Conservation (phyloP, 495 filamentous ascomycete genomes). For the Evernia prunastri region DNA sequence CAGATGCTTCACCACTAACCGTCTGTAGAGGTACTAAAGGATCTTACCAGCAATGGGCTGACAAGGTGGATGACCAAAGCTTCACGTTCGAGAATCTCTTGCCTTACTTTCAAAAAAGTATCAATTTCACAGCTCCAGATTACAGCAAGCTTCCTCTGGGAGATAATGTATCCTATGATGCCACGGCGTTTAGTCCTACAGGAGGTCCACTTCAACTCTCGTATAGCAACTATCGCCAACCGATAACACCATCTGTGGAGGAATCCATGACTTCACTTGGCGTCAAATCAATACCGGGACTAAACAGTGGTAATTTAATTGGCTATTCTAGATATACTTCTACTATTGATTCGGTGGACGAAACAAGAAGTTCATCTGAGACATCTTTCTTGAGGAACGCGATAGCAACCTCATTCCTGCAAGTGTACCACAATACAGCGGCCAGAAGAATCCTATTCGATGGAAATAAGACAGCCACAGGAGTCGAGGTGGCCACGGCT, state of each 20-base stretch:
- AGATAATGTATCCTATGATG: slow-evolving; percentile 40
- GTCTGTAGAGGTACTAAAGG: too few species aligned
- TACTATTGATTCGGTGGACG: slow-evolving; percentile 25
- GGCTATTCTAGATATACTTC: slow-evolving; percentile 15
- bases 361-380: slow-evolving; percentile 22
- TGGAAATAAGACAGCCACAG: slow-evolving; percentile 31
- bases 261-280: slow-evolving; percentile 34
- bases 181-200: slow-evolving; percentile 29
- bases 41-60: slow-evolving; percentile 42
- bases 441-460: slow-evolving; percentile 31
- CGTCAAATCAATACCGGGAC: slow-evolving; percentile 24
- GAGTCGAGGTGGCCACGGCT: slow-evolving; percentile 28
- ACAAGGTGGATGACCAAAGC: slow-evolving; percentile 46
- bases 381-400: slow-evolving; percentile 25
- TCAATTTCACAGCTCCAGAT: slow-evolving; percentile 46
- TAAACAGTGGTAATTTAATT: slow-evolving; percentile 33
- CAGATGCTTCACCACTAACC: not conserved
- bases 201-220: slow-evolving; percentile 42
- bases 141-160: slow-evolving; percentile 33
- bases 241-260: slow-evolving; percentile 34
- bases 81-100: slow-evolving; percentile 49
- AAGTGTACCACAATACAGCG: slow-evolving; percentile 21
- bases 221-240: slow-evolving; percentile 37
- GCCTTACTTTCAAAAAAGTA: slow-evolving; percentile 48
- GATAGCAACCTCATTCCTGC: slow-evolving; percentile 7